Evolutionary conservation across 2,329 filamentous ascomycete species (phyloP), one percentile per base, ranked within the genome.

Genomic region (Diaporthe sp.): DNA sequence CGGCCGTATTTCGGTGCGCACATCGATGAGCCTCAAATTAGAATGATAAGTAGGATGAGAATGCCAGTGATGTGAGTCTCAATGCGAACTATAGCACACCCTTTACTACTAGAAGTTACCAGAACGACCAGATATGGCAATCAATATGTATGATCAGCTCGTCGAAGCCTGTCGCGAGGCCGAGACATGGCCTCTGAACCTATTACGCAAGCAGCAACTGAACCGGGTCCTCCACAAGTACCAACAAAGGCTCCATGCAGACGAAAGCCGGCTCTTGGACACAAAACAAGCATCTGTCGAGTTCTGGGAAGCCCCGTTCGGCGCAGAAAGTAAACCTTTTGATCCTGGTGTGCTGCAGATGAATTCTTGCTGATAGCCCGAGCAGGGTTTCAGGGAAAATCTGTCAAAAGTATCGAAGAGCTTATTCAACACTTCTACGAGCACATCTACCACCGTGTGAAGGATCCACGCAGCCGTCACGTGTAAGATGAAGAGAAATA

Each of bases 171-270:
- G 70, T 39, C 17, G 47, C 2, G 28, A 61, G n/a, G 28, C 70
- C 55, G 70, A 61, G 20, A 39, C 28, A 20, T 72, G 70, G 70
- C 70, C 70, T 25, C 20, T 61, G 70, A 72, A 72, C 20, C 42
- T 61, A 4, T 37, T 61, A 9, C 55, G 42, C 25, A 72, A 72
- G 42, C 25, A 72, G 55, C 70, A 72, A 20, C 5, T 72, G 15
- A 44, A 72, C 4, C 28, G 55, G 2, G 31, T 72, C 25, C 55
- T 51, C 28, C 1, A 12, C 1, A 37, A 51, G 20, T 72, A 60
- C 20, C 70, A 60, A n/a, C 20, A 39, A 4, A 42, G 39, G 20
- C 55, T 72, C 2, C 12, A 8, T n/a, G 55, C 37, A 39, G 39
- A 72, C 28, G 55, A 72, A 31, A 13, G 3, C 4, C 70, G 70